These are phyloP conservation scores for Penicillium nucicola DNA, from an alignment of 495 filamentous ascomycete species.

Conservation along the genomic window DNA sequence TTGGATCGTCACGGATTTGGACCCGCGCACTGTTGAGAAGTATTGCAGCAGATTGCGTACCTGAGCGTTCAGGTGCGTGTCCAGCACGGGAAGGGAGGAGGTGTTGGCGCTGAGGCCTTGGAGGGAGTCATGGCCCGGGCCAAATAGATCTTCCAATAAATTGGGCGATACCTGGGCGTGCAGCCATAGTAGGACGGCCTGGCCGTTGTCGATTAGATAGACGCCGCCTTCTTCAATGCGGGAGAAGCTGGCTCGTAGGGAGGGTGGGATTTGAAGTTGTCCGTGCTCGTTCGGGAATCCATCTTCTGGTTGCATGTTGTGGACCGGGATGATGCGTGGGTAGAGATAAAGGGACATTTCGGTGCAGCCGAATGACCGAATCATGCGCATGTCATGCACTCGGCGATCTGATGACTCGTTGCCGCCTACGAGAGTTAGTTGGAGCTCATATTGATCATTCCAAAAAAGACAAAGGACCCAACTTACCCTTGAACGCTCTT, in stretches of 20 bases:
- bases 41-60: conserved; percentile 92
- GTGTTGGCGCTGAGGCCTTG: conserved; percentile 73
- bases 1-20: conserved; percentile 85
- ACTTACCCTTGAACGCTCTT: conserved; percentile 79
- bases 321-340: conserved; percentile 85
- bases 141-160: conserved; percentile 87
- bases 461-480: neutral
- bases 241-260: conserved; percentile 79
- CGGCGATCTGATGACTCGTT: conserved; percentile 88
- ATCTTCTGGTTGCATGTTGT: conserved; percentile 72
- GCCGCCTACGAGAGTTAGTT: conserved; percentile 47
- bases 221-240: conserved; percentile 91
- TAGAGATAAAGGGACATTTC: conserved; percentile 94
- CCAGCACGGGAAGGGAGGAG: conserved; percentile 66
- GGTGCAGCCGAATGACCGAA: conserved; percentile 78
- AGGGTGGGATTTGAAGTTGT: conserved; percentile 69
- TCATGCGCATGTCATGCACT: conserved; percentile 85
- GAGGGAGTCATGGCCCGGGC: conserved; percentile 67
- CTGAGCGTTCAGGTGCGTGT: conserved; percentile 94
- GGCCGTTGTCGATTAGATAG: conserved; percentile 98
- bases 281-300: conserved; percentile 89
- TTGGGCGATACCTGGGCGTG: conserved; percentile 74
- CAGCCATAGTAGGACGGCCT: conserved; percentile 85
- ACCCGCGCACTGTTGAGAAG: conserved; percentile 73
- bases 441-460: neutral